Conservation (phyloP, 257 asterid genomes). For the Gentiana dahurica region DNA sequence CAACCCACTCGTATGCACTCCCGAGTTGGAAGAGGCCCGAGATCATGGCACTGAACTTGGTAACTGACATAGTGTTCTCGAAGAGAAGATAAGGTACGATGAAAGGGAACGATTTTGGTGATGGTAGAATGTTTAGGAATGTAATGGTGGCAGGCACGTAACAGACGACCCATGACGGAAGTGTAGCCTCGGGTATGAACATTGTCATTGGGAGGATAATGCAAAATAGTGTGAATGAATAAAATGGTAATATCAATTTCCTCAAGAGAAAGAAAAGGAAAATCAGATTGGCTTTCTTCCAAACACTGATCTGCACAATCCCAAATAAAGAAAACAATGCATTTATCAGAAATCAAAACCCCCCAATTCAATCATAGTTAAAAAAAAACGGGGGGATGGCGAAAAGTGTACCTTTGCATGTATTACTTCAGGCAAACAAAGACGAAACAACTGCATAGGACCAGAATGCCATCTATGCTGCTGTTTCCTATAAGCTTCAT, state of each 20-base stretch:
- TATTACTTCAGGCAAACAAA: constrained; percentile 75
- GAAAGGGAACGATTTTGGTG: constrained; percentile 93
- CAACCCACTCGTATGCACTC: constrained; percentile 91
- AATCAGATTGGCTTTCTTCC: constrained; percentile 40
- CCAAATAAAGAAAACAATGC: neutral
- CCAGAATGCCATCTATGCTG: constrained; percentile 99
- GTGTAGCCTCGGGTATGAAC: constrained; percentile 89
- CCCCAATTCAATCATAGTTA: neutral
- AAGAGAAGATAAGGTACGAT: constrained; percentile 78
- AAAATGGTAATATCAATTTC: constrained; percentile 76
- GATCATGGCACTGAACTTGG: constrained; percentile 92
- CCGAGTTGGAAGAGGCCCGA: constrained; percentile 92
- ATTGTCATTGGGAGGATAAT: constrained; percentile 87
- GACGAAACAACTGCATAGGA: constrained; percentile 95
- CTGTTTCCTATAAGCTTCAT: constrained; percentile 88
- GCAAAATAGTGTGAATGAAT: constrained; percentile 88
- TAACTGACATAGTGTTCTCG: constrained; percentile 94
- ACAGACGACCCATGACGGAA: constrained; percentile 85
- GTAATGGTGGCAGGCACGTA: constrained; percentile 78
- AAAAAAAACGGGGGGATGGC: neutral
- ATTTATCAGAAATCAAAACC: neutral
- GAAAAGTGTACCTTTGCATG: constrained; percentile 45
- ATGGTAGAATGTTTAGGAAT: constrained; percentile 64
- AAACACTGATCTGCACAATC: constrained; percentile 33
- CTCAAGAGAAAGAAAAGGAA: constrained; percentile 72